Evolutionary conservation across 2,329 filamentous ascomycete genomes (phyloP).

Genomic region (Fusarium verticillioides): DNA sequence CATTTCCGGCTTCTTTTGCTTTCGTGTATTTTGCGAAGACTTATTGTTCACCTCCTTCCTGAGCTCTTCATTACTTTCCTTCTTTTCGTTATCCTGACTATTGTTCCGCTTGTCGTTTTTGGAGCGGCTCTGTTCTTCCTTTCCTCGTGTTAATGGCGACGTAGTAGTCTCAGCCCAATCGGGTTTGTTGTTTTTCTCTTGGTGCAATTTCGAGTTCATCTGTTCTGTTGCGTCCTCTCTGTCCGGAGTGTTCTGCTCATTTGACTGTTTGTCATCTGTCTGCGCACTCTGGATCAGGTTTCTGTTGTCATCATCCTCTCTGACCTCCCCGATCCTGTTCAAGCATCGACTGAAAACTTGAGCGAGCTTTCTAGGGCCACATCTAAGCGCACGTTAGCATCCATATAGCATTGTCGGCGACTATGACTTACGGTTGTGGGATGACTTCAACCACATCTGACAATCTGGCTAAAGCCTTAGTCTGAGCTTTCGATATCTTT

Average conservation of each 20-base stretch:
- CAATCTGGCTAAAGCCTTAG: conserved; percentile 32
- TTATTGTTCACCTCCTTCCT: background rate
- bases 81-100: background rate
- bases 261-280: background rate
- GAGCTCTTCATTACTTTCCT: background rate
- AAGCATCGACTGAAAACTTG: conserved; percentile 45
- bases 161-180: background rate
- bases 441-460: conserved; percentile 47
- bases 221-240: background rate
- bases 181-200: background rate
- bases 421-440: conserved; percentile 45
- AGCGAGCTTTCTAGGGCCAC: conserved; percentile 47
- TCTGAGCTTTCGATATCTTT: conserved; percentile 38
- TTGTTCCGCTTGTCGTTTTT: background rate
- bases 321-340: background rate
- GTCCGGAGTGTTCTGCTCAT: background rate
- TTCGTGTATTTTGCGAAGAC: background rate
- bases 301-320: accelerated
- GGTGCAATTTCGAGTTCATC: background rate
- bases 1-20: background rate
- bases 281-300: background rate
- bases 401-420: accelerated
- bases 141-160: background rate
- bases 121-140: too few relatives aligned
- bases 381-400: conserved; percentile 17